Base-by-base conservation (phyloP, 768 basidiomycete genomes). In the Suillus decipiens region DNA sequence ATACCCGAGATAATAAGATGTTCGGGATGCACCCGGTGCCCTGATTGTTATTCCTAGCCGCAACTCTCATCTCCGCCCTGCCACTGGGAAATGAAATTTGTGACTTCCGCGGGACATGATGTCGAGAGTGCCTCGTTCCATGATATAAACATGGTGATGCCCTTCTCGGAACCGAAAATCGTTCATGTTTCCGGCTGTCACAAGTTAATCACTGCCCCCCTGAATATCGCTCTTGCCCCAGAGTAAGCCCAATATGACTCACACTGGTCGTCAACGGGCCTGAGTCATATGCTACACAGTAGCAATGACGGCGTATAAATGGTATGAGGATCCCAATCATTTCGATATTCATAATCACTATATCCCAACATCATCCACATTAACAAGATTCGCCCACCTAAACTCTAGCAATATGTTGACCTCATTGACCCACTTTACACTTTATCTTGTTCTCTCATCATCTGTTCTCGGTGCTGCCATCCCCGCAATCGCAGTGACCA, bases 281-380 rank as follows among this genome's bases (percentile, higher is more conserved):
- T 57, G 48, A 50, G 48, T 50, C 24, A 57, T 39, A 3, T 5
- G 39, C 24, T 41, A 11, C 55, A 19, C 8, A 57, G 37, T 17
- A 57, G 24, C 24, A 56, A 28, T 19, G 24, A 9, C 37, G 15
- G 24, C 24, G 37, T 57, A 57, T 57, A 57, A 57, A 57, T 41
- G 56, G 24, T 39, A 41, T 57, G 39, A 57, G 39, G 24, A 41
- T 39, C 24, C 24, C 15, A 57, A 41, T 17, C 10, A 41, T 41
- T 41, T 17, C 3, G 17, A 57, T 41, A 41, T 28, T 7, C 56
- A 57, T 28, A 41, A 10, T 31, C 15, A 17, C 56, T 28, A 39
- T 31, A 41, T 41, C 17, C 56, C 17, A 41, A 41, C 9, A 41
- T 28, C 17, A 15, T 28, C 17, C 24, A 41, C 41, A 57, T 57